Conservation (phyloP, 2,329 filamentous ascomycete genomes). For the Rhynchosporium secalis region DNA sequence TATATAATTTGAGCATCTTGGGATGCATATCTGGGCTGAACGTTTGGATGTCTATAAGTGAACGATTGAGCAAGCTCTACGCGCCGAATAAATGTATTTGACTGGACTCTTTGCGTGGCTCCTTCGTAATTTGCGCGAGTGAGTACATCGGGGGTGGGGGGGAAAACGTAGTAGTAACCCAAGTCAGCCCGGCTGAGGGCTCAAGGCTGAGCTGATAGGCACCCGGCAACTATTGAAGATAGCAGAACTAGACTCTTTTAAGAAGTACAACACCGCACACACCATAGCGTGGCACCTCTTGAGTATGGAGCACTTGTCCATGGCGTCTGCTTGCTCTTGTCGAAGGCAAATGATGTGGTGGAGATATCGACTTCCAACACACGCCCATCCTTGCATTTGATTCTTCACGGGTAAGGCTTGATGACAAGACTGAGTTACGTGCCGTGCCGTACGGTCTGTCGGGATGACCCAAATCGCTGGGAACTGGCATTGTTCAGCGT, state of each 20-base stretch:
- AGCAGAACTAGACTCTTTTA: not conserved
- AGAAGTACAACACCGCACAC: slow-evolving; percentile 11
- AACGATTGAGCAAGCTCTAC: not conserved
- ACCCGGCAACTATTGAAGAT: not conserved
- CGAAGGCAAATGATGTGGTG: no score
- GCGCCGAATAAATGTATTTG: not conserved
- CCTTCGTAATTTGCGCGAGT: not conserved
- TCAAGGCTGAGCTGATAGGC: not conserved
- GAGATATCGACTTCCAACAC: not conserved
- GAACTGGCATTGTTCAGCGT: not conserved
- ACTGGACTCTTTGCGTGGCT: not conserved
- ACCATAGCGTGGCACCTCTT: no score
- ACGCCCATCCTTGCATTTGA: not conserved
- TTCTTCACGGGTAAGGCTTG: not conserved
- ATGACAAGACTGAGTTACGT: not conserved
- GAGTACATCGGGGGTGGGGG: not conserved
- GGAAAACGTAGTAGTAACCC: no score
- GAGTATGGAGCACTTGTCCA: no score
- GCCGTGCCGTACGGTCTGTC: slow-evolving; percentile 3
- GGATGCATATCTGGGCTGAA: not conserved
- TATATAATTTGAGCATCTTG: no score
- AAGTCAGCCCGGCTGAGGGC: no score
- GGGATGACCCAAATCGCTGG: not conserved
- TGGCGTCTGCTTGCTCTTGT: no score
- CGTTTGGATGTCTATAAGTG: not conserved